phyloP scores from a whole-genome alignment of 2,329 filamentous ascomycete species.

The Fonsecaea pugnacius region DNA sequence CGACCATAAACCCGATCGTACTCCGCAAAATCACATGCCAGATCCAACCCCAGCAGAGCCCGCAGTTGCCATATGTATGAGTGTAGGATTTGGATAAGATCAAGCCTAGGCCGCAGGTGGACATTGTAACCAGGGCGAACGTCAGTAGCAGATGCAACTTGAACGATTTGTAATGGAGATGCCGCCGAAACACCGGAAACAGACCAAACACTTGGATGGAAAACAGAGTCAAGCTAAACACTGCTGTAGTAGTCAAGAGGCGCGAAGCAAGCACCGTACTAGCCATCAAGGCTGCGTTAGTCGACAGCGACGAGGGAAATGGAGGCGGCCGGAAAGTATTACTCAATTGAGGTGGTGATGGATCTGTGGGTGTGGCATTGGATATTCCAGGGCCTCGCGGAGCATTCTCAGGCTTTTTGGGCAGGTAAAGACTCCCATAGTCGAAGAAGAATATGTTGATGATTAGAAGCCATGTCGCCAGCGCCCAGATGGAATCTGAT shows the following conservation, averaged over 20 bases:
- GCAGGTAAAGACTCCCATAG: slow-evolving; percentile 67
- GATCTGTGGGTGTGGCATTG: slow-evolving; percentile 15
- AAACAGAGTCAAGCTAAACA: slow-evolving; percentile 93
- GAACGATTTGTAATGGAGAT: slow-evolving; percentile 81
- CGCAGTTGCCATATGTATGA: slow-evolving; percentile 38
- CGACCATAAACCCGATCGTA: slow-evolving; percentile 74
- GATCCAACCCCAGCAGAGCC: slow-evolving; percentile 54
- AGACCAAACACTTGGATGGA: slow-evolving; percentile 96
- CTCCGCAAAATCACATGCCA: slow-evolving; percentile 59
- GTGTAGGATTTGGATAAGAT: slow-evolving; percentile 56
- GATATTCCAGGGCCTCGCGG: slow-evolving; percentile 14
- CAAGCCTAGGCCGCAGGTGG: slow-evolving; percentile 75
- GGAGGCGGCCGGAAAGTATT: slow-evolving; percentile 42
- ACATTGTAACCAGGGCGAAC: slow-evolving; percentile 73
- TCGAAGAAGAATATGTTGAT: slow-evolving; percentile 99
- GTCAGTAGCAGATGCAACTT: slow-evolving; percentile 79
- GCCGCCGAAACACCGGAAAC: slow-evolving; percentile 94
- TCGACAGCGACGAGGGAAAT: slow-evolving; percentile 72
- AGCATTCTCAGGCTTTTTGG: slow-evolving; percentile 20
- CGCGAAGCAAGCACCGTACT: slow-evolving; percentile 91
- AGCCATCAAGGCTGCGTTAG: slow-evolving; percentile 95
- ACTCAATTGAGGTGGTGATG: slow-evolving; percentile 16
- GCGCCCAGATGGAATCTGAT: slow-evolving; percentile 94
- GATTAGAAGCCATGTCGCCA: slow-evolving; percentile 87
- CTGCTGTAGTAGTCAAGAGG: slow-evolving; percentile 85